Evolutionary conservation across 129 eudicot species (phyloP).

Genomic region (Chrysanthemum seticuspe): DNA sequence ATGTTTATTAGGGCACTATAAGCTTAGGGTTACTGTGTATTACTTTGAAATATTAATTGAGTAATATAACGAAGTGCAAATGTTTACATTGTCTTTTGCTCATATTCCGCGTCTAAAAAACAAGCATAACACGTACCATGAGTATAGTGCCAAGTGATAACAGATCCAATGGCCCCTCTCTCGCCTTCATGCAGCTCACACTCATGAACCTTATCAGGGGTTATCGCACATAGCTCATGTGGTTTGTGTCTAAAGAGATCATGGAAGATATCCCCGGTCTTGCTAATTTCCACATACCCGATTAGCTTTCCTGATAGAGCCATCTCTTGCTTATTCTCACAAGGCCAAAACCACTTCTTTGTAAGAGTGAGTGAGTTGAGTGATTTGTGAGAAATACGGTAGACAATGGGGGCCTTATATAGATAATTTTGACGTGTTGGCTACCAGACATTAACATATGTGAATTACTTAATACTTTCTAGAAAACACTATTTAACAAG

Average conservation of each 20-base stretch:
- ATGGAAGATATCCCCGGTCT: slow-evolving; percentile 25
- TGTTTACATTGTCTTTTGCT: too few relatives aligned
- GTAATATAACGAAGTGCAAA: too few relatives aligned
- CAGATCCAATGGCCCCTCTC: slow-evolving; percentile 30
- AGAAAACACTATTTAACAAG: not conserved
- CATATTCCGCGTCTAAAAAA: too few relatives aligned
- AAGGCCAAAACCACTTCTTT: not conserved
- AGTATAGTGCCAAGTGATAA: not conserved
- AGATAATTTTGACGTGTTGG: not conserved
- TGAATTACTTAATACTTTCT: not conserved
- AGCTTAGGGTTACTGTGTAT: too few relatives aligned
- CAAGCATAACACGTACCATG: too few relatives aligned
- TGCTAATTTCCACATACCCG: slow-evolving; percentile 25
- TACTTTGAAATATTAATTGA: too few relatives aligned
- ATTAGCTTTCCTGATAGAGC: slow-evolving; percentile 26
- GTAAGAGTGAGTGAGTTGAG: not conserved
- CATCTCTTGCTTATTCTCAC: not conserved
- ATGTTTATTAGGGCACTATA: too few relatives aligned
- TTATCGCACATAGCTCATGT: slow-evolving; percentile 13
- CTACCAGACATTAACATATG: not conserved
- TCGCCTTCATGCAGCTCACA: slow-evolving; percentile 40
- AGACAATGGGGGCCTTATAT: slow-evolving; percentile 4
- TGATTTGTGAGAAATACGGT: slow-evolving; percentile 6
- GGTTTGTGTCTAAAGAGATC: slow-evolving; percentile 34
- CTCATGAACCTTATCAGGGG: slow-evolving; percentile 23